Conservation (phyloP, 2,329 filamentous ascomycete genomes). For the Ambrosiella beaveri region DNA sequence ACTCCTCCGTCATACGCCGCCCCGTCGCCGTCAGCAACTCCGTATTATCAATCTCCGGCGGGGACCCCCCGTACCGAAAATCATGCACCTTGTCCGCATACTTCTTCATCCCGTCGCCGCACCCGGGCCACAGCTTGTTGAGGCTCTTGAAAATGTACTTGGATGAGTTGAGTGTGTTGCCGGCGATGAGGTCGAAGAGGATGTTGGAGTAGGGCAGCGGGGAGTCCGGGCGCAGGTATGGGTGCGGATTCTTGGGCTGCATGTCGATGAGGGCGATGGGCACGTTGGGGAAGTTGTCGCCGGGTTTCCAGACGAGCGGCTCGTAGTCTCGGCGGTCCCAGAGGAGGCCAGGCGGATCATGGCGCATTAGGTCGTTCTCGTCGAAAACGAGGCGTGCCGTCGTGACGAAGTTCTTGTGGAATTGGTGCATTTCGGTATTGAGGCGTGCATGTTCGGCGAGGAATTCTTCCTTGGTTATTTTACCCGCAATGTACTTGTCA, state of each 20-base stretch:
- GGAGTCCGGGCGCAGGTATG: conserved; percentile 28
- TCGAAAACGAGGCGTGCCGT: conserved; percentile 30
- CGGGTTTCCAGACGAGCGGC: conserved; percentile 37
- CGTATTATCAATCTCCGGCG: conserved; percentile 17
- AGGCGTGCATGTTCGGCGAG: conserved; percentile 18
- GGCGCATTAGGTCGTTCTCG: conserved; percentile 33
- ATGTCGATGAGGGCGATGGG: conserved; percentile 47
- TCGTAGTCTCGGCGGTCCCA: conserved; percentile 60
- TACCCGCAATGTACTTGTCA: conserved; percentile 9
- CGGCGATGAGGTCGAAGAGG: conserved; percentile 25
- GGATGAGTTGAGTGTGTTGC: conserved; percentile 23
- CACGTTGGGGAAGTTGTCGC: conserved; percentile 51
- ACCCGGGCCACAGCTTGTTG: conserved; percentile 40
- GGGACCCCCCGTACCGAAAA: conserved; percentile 28
- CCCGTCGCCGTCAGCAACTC: conserved; percentile 27
- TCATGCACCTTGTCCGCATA: conserved; percentile 34
- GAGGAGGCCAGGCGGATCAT: conserved; percentile 33
- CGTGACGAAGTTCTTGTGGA: conserved; percentile 20
- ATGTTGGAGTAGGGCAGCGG: conserved; percentile 29
- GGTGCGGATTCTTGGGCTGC: conserved; percentile 38
- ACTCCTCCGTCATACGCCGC: conserved; percentile 32
- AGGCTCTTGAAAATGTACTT: conserved; percentile 28
- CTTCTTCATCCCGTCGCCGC: conserved; percentile 33
- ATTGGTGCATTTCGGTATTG: conserved; percentile 19
- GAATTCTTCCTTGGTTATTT: conserved; percentile 16